Conservation (phyloP, 371 early-diverging fungal genomes). For the Mortierella sp. region DNA sequence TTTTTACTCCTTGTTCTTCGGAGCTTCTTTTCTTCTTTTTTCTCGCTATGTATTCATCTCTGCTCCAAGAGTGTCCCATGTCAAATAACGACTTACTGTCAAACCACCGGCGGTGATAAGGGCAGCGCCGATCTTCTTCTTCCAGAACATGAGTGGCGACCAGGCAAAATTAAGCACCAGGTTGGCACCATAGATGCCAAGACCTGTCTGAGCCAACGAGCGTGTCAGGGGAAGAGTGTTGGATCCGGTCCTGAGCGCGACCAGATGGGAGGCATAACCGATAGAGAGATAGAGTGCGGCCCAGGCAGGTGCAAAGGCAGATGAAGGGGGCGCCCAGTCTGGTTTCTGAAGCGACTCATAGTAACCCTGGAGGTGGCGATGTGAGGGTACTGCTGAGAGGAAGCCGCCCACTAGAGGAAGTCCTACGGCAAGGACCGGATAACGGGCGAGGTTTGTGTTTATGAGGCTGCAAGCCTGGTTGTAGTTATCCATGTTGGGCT, state of each 20-base stretch:
- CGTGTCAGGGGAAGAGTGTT: conserved; percentile 15
- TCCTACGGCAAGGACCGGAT: conserved; percentile 43
- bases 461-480: conserved; percentile 19
- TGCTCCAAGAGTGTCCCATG: neutral
- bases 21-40: neutral
- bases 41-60: neutral
- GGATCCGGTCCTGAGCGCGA: conserved; percentile 20
- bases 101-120: conserved; percentile 41
- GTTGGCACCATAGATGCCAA: conserved; percentile 39
- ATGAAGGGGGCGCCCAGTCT: conserved; percentile 28
- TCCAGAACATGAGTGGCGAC: conserved; percentile 44
- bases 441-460: conserved; percentile 42
- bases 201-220: conserved; percentile 25
- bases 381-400: conserved; percentile 26
- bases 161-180: conserved; percentile 45
- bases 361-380: conserved; percentile 9
- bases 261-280: conserved; percentile 47
- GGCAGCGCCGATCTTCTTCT: conserved; percentile 35
- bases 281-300: conserved; percentile 27
- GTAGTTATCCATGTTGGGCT: conserved; percentile 29
- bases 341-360: conserved; percentile 20
- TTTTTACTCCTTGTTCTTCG: too few relatives aligned
- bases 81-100: conserved; percentile 24
- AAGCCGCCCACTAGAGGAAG: conserved; percentile 43
- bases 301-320: conserved; percentile 35